These are phyloP conservation scores for Oxyria digyna DNA, from an alignment of 148 eudicot genomes.

Conservation along the genomic window DNA sequence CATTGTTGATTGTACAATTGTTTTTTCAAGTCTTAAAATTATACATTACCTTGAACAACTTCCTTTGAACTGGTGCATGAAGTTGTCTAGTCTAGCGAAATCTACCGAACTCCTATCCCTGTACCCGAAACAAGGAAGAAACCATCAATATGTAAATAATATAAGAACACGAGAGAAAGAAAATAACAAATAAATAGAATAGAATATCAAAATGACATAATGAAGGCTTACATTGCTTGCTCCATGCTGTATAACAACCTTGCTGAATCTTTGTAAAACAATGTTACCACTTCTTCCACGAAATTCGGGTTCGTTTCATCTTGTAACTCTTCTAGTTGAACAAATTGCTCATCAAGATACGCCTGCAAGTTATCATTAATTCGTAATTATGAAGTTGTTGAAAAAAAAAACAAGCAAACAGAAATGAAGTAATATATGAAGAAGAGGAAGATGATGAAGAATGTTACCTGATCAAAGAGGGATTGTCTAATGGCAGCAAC, in stretches of 20 bases:
- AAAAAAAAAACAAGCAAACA: not conserved
- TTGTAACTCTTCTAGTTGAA: constrained; percentile 87
- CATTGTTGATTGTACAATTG: not conserved
- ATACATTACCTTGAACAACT: constrained; percentile 72
- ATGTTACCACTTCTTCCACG: constrained; percentile 82
- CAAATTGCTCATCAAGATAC: constrained; percentile 79
- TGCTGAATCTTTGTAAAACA: constrained; percentile 76
- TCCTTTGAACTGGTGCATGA: constrained; percentile 89
- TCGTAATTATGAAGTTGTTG: not conserved
- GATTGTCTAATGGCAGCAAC: constrained; percentile 68
- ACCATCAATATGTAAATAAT: not conserved
- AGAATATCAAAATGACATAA: not conserved
- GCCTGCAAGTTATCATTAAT: constrained; percentile 29
- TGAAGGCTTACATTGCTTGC: constrained; percentile 66
- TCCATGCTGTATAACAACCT: constrained; percentile 55
- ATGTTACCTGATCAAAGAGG: constrained; percentile 78
- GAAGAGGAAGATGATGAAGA: not conserved
- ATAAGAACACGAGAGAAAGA: not conserved
- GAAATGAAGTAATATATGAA: not conserved
- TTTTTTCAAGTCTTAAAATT: not conserved
- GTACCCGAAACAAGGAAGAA: not conserved
- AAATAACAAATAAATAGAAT: not conserved
- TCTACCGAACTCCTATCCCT: constrained; percentile 68
- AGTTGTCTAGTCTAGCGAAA: constrained; percentile 54
- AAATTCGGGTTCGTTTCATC: constrained; percentile 86